Percentiles rank a stretch among this genome's conserved stretches.
Evolutionary conservation across 2,329 filamentous ascomycete genomes (phyloP).

Genomic region (Sarocladiaceae sp.): DNA sequence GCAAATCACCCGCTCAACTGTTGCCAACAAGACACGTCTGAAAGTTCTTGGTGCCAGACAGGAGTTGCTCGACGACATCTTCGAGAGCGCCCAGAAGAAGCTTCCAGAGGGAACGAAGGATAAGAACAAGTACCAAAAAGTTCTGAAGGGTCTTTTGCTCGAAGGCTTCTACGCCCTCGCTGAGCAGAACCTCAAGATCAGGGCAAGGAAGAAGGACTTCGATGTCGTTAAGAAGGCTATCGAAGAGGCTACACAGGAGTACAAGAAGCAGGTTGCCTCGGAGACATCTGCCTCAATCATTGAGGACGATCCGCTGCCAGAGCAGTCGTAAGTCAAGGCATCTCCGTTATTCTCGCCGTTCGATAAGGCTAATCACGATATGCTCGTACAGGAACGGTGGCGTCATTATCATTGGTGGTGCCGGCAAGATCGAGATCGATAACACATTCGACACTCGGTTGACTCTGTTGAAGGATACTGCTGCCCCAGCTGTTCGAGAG

Average conservation of each 20-base stretch:
- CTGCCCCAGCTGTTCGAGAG: constrained; percentile 78
- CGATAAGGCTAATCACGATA: not conserved
- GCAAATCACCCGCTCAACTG: constrained; percentile 95
- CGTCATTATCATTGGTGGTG: constrained; percentile 71
- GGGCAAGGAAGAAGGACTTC: constrained; percentile 75
- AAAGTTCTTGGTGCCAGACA: constrained; percentile 83
- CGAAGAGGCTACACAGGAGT: constrained; percentile 72
- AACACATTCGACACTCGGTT: constrained; percentile 96
- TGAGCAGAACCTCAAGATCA: constrained; percentile 72
- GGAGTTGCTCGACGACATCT: constrained; percentile 85
- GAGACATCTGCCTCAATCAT: constrained; percentile 69
- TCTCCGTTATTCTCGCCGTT: too few species aligned
- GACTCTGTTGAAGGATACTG: constrained; percentile 76
- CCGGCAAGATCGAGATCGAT: constrained; percentile 96
- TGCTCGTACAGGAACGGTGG: constrained; percentile 67
- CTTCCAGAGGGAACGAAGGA: constrained; percentile 63
- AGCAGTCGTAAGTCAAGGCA: constrained; percentile 80
- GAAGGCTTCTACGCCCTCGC: constrained; percentile 87
- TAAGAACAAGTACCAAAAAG: constrained; percentile 67
- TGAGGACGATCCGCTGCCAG: constrained; percentile 73
- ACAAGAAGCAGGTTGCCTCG: constrained; percentile 71
- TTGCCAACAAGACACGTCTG: constrained; percentile 93
- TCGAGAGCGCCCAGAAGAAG: constrained; percentile 73
- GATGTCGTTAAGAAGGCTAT: constrained; percentile 74
- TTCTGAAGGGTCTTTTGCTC: constrained; percentile 77